Percentiles rank a stretch among this genome's conserved stretches.
Evolutionary conservation across 805 yeast genomes (phyloP).

Genomic region (Kodamaea kaohsiungensis): DNA sequence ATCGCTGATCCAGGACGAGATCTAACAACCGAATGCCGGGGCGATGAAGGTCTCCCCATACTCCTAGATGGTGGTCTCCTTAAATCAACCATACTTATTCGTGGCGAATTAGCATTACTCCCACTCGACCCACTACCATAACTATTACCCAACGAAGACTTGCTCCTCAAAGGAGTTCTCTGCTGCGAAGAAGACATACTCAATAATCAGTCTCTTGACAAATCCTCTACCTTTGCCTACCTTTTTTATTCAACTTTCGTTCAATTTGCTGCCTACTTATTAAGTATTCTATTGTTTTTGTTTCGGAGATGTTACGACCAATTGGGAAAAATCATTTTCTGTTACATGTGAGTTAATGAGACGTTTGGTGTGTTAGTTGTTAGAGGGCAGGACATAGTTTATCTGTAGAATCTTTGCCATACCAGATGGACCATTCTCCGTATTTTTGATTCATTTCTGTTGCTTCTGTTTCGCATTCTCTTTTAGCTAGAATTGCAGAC

Average conservation of each 20-base stretch:
- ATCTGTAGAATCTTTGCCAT: conserved; percentile 68
- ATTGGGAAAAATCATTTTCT: neutral
- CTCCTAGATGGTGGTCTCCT: conserved; percentile 33
- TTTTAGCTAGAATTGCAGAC: conserved; percentile 61
- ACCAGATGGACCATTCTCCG: conserved; percentile 63
- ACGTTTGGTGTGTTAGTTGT: neutral
- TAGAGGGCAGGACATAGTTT: conserved; percentile 41
- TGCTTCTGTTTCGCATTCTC: conserved; percentile 24
- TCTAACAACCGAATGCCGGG: conserved; percentile 19
- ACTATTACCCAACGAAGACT: conserved; percentile 24
- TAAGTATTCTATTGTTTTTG: neutral
- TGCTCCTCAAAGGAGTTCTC: conserved; percentile 26
- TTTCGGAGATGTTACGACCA: neutral
- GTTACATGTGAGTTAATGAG: neutral
- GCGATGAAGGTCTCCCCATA: conserved; percentile 31
- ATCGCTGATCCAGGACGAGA: conserved; percentile 39
- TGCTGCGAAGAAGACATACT: conserved; percentile 6
- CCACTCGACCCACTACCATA: neutral
- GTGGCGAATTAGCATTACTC: conserved; percentile 7
- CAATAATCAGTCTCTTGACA: neutral
- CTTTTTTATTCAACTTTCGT: neutral
- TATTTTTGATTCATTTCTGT: conserved; percentile 47
- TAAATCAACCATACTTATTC: conserved; percentile 20
- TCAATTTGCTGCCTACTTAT: neutral
- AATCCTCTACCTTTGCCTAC: neutral